A percentile compares a stretch with the other conserved stretches of the same genome.
These are phyloP conservation scores for Pezicula carpinea DNA, from an alignment of 2,329 filamentous ascomycete genomes.

Conservation along the genomic window DNA sequence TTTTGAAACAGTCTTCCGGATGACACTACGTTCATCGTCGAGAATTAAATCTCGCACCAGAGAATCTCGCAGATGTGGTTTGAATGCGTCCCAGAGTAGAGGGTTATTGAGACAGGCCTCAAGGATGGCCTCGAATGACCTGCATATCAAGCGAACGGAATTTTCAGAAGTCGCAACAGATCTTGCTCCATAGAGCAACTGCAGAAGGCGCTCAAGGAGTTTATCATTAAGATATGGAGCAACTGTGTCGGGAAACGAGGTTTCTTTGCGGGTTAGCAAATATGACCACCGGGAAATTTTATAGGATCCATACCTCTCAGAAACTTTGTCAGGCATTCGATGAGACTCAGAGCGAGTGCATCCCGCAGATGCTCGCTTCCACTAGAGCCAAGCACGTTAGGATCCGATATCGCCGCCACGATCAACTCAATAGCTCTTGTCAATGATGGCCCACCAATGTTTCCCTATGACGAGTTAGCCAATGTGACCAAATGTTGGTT, in stretches of 20 bases:
- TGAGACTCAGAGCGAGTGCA: conserved; percentile 46
- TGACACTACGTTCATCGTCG: conserved; percentile 32
- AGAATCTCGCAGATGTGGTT: conserved; percentile 29
- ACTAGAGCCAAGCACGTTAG: conserved; percentile 44
- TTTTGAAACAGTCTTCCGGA: conserved; percentile 27
- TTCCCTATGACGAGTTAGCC: conserved; percentile 16
- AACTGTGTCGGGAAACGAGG: conserved; percentile 29
- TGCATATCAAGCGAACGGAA: conserved; percentile 33
- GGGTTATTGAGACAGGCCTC: conserved; percentile 43
- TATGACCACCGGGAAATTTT: conserved; percentile 4
- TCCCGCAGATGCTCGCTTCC: conserved; percentile 40
- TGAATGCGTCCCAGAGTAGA: conserved; percentile 39
- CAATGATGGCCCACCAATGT: conserved; percentile 30
- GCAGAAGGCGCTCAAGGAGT: conserved; percentile 28
- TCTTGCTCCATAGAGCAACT: conserved; percentile 24
- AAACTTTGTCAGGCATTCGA: conserved; percentile 51
- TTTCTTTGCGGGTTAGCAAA: conserved; percentile 30
- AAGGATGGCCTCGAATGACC: conserved; percentile 41
- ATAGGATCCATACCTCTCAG: conserved; percentile 41
- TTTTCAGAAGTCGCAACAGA: conserved; percentile 14
- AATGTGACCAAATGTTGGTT: conserved; percentile 24
- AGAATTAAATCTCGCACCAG: conserved; percentile 38
- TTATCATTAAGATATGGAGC: conserved; percentile 27
- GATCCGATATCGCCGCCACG: conserved; percentile 55
- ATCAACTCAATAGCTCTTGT: conserved; percentile 47